Conservation (phyloP, 164 flowering plant species). For the Piper betle region DNA sequence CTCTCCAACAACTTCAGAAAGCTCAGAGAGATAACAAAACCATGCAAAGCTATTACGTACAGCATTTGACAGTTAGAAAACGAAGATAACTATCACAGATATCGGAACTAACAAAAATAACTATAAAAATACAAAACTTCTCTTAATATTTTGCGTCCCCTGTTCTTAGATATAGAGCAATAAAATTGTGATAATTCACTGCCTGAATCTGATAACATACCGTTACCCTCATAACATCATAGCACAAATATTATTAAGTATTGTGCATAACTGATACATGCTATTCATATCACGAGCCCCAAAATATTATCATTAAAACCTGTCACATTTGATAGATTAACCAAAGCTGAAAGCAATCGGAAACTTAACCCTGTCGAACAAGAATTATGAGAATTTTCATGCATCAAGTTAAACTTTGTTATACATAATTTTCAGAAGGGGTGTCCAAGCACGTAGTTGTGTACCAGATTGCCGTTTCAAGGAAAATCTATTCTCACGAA, state of each 20-base stretch:
- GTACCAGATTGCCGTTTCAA: slow-evolving; percentile 88
- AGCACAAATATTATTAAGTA: no score
- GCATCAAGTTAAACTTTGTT: slow-evolving; percentile 69
- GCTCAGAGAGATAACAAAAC: neutral
- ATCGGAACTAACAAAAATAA: neutral
- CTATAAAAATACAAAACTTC: slow-evolving; percentile 49
- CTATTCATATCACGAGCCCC: no score
- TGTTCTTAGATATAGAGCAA: slow-evolving; percentile 93
- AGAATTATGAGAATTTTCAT: slow-evolving; percentile 73
- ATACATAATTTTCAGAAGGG: slow-evolving; percentile 78
- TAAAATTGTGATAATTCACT: slow-evolving; percentile 95
- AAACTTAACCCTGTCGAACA: slow-evolving; percentile 83
- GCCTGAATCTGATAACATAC: slow-evolving; percentile 94
- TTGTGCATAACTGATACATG: no score
- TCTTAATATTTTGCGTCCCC: slow-evolving; percentile 85
- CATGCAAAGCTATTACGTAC: neutral
- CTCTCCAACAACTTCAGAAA: slow-evolving; percentile 43
- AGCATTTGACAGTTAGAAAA: neutral
- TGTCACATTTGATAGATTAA: neutral
- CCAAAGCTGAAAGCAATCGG: neutral
- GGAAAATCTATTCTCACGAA: slow-evolving; percentile 73
- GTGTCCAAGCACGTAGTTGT: slow-evolving; percentile 96
- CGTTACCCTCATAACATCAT: slow-evolving; percentile 43
- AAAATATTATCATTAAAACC: neutral
- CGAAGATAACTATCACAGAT: slow-evolving; percentile 93